Base-by-base conservation (phyloP, 345 rosid genomes). In the Salix suchowensis region DNA sequence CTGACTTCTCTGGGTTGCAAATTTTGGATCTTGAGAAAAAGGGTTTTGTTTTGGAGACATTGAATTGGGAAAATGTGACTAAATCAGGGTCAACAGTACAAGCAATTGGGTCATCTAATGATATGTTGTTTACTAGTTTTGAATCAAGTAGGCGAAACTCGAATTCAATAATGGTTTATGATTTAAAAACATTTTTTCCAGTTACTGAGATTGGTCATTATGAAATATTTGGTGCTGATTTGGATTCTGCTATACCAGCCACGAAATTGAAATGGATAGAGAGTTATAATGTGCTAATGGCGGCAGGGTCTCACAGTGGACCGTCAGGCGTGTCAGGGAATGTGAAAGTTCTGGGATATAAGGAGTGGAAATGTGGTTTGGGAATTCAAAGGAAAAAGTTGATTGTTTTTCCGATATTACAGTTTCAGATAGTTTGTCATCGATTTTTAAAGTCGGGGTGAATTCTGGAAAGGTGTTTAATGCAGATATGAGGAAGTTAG, bases 121-220 rank as follows among this genome's bases (percentile, higher is more conserved):
- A 88, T 32, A 81, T 66, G 40, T n/a, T 96, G 34, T 94, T 96
- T 67, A 83, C 90, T 21, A 92, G 99, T 82, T 96, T 94, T n/a
- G 99, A 96, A 75, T 96, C 99, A 2, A 86, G 94, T 55, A 80
- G 99, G 77, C 79, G 97, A 74, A 96, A 94, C 80, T 92, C 98
- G 70, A 96, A 89, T 81, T 81, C 96, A 2, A 87, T 96, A 24
- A 74, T 94, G 94, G 93, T 94, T 62, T 92, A 94, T 78, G 97
- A 94, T 80, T 62, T 90, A 66, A 81, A 85, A 40, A 90, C 77
- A 36, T 81, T 96, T 71, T 74, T 71, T 3, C 95, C 95, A 5
- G 89, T 91, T 1, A 83, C 86, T 0, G 97, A 96, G 89, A 86
- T 96, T 2, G 98, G 86, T 4, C 97, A 83, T 55, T 70, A 79